Percentiles rank a stretch among this genome's conserved stretches.
phyloP scores from a whole-genome alignment of 306 rosid species.

The Lathyrus sativus region DNA sequence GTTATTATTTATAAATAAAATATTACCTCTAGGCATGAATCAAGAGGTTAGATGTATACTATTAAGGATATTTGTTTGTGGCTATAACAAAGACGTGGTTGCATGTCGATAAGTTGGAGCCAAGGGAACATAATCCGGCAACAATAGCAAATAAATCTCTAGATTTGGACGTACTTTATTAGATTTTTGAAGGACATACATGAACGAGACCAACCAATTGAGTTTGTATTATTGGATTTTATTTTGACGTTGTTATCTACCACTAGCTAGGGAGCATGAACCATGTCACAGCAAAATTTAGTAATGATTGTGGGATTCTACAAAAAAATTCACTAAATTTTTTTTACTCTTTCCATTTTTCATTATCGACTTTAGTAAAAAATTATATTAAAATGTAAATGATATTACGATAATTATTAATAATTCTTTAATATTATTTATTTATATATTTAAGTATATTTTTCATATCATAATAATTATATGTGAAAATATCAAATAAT shows the following conservation, averaged over 20 bases:
- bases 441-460: too few species aligned
- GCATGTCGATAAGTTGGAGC: conserved; percentile 11
- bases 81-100: not conserved
- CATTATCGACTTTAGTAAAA: too few species aligned
- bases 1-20: not conserved
- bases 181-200: not conserved
- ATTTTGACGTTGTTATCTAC: not conserved
- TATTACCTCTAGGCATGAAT: not conserved
- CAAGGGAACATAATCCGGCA: conserved; percentile 1
- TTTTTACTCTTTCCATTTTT: too few species aligned
- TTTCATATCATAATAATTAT: too few species aligned
- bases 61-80: not conserved
- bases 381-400: too few species aligned
- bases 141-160: not conserved
- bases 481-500: too few species aligned
- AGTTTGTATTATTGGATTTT: not conserved
- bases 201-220: not conserved
- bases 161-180: not conserved
- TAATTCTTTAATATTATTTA: too few species aligned
- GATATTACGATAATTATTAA: too few species aligned
- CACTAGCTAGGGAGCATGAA: not conserved
- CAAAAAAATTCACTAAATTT: too few species aligned
- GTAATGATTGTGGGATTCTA: too few species aligned
- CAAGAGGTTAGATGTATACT: not conserved
- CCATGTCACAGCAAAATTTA: not conserved